Base-by-base conservation (phyloP, 2,329 filamentous ascomycete species). In the Ophiostoma quercus region DNA sequence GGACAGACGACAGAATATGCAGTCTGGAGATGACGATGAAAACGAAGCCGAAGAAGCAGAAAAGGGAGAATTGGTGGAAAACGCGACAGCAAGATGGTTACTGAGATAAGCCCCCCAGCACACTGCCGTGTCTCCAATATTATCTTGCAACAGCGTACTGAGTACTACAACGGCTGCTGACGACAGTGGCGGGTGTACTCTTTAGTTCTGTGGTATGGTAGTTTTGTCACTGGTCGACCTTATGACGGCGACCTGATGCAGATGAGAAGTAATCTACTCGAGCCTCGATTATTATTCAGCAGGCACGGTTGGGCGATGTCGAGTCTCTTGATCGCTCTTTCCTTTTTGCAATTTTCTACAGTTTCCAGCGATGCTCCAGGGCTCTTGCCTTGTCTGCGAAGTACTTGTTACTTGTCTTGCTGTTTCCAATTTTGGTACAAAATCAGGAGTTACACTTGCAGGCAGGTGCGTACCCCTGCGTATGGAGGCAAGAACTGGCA, bases 61-160 rank as follows among this genome's bases (percentile, higher is more conserved):
- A 63, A 67, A 68, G 32, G 37, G 22, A 65, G 43, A 37, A 51
- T 47, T 32, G 34, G 41, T 32, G 57, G 54, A 47, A 68, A 68
- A 70, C 62, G 67, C 63, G 71, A 57, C 43, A 37, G 60, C 16
- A 39, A 57, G 65, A 47, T 19, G 19, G 60, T 32, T 47, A n/a
- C 29, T 32, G 39, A 57, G 65, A 69, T 51, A 67, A 70, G 69
- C 57, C 60, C 60, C 60, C 29, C 60, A 22, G 60, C 60, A 63
- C 60, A 6, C 5, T 34, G 29, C 29, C 14, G 60, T 63, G 60
- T 63, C 60, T 34, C 60, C 32, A 62, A 62, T 57, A 62, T 62
- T 62, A 62, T 62, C 57, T 62, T 16, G 57, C 12, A 62, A 14
- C 57, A 16, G 32, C 12, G 57, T 62, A 60, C 22, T 29, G 25